A percentile compares a stretch with the other conserved stretches of the same genome.
Evolutionary conservation across 768 basidiomycete genomes (phyloP).

Genomic region (Crucibulum laeve): DNA sequence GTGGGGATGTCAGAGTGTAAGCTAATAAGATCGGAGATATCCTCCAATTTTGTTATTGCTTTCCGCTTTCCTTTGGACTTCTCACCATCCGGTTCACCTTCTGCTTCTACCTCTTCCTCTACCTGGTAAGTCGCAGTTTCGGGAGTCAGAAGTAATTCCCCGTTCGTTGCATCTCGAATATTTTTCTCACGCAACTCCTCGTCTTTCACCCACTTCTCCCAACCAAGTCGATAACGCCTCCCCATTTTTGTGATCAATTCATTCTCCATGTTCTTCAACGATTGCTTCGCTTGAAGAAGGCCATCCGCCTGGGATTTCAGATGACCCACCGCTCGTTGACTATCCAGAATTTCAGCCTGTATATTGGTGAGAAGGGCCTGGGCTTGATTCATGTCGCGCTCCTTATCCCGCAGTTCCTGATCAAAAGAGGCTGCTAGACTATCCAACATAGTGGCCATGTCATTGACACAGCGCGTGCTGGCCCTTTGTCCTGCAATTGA

Average conservation of each 20-base stretch:
- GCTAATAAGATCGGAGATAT: slow-evolving; percentile 58
- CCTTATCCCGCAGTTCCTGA: slow-evolving; percentile 86
- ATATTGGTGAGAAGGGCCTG: slow-evolving; percentile 82
- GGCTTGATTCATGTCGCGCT: slow-evolving; percentile 87
- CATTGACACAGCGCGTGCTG: slow-evolving; percentile 78
- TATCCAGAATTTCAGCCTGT: slow-evolving; percentile 86
- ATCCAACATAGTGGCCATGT: slow-evolving; percentile 83
- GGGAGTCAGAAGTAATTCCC: slow-evolving; percentile 44
- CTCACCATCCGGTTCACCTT: slow-evolving; percentile 33
- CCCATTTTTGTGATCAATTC: slow-evolving; percentile 76
- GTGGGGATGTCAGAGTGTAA: slow-evolving; percentile 56
- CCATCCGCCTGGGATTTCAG: slow-evolving; percentile 67
- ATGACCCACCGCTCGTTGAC: slow-evolving; percentile 69
- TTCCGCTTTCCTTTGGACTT: slow-evolving; percentile 55
- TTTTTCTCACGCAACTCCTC: slow-evolving; percentile 75
- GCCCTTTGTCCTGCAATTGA: slow-evolving; percentile 84
- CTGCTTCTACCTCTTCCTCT: slow-evolving; percentile 41
- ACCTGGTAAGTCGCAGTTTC: slow-evolving; percentile 40
- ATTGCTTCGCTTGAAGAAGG: slow-evolving; percentile 53
- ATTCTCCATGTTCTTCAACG: slow-evolving; percentile 57
- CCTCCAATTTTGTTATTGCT: slow-evolving; percentile 43
- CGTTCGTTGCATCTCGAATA: slow-evolving; percentile 60
- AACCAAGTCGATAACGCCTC: slow-evolving; percentile 76
- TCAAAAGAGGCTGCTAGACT: slow-evolving; percentile 88
- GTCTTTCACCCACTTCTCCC: slow-evolving; percentile 89